phyloP scores from a whole-genome alignment of 495 filamentous ascomycete species.

The Staphylotrichum longicolle region DNA sequence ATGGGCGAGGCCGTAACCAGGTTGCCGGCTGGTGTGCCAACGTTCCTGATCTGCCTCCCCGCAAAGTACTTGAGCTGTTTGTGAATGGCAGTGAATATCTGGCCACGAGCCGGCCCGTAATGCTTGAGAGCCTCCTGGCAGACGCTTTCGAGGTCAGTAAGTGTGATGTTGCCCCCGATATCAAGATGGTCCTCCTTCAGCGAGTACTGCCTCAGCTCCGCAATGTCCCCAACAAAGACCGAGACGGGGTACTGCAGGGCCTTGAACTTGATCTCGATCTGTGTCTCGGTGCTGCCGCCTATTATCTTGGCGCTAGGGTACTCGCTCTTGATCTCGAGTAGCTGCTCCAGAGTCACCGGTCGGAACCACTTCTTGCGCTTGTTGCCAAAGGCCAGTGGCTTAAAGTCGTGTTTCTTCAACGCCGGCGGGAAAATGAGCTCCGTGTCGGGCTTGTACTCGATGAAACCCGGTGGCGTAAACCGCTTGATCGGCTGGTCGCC shows the following conservation, averaged over 20 bases:
- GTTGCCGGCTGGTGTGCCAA: slow-evolving; percentile 94
- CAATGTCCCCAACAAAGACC: slow-evolving; percentile 90
- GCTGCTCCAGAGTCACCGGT: slow-evolving; percentile 80
- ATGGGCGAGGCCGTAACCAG: slow-evolving; percentile 94
- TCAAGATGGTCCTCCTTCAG: slow-evolving; percentile 79
- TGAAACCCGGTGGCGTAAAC: slow-evolving; percentile 82
- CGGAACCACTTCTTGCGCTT: slow-evolving; percentile 94
- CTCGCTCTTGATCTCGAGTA: slow-evolving; percentile 84
- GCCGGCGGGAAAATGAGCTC: slow-evolving; percentile 91
- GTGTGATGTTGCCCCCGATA: slow-evolving; percentile 85
- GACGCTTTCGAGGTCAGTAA: slow-evolving; percentile 77
- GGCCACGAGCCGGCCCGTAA: slow-evolving; percentile 68
- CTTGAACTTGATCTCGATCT: slow-evolving; percentile 99
- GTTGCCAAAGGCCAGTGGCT: slow-evolving; percentile 84
- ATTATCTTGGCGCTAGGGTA: slow-evolving; percentile 91
- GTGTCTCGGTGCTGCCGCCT: slow-evolving; percentile 92
- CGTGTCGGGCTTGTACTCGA: slow-evolving; percentile 87
- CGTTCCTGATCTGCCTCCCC: slow-evolving; percentile 92
- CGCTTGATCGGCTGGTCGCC: slow-evolving; percentile 57
- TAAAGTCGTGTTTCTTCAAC: slow-evolving; percentile 76
- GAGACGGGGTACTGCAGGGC: slow-evolving; percentile 84
- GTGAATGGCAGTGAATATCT: slow-evolving; percentile 69
- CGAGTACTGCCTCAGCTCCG: slow-evolving; percentile 75
- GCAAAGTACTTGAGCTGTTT: slow-evolving; percentile 92
- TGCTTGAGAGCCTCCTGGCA: slow-evolving; percentile 73